Evolutionary conservation across 2,329 filamentous ascomycete species (phyloP), one percentile per base, ranked within the genome.

Genomic region (Lasiodiplodia hormozganensis): DNA sequence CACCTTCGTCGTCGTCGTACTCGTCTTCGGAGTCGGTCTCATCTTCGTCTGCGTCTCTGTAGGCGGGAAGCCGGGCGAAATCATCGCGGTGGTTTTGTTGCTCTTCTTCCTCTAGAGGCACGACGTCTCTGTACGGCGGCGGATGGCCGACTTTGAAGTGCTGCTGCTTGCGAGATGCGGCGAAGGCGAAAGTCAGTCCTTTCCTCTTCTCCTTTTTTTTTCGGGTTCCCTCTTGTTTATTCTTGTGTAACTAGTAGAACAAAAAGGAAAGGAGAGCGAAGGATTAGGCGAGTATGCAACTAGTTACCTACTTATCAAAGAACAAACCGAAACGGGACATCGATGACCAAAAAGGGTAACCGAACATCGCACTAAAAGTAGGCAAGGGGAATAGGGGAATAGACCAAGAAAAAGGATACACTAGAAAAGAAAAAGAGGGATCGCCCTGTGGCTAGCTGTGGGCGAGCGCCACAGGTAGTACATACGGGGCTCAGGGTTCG

Each of bases 131-230:
- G 47, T 64, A 64, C 8, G 60, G 47, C 28, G 60, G 47, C 25
- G 60, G 60, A 23, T 36, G 60, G 43, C 60, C 60, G 60, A 64
- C 47, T n/a, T 52, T 64, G 43, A 52, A 64, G 43, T 64, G 60
- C 14, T 64, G 60, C 43, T 64, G 28, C 60, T 21, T 3, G 3
- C 31, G 31, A n/a, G 28, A 57, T 11, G 14, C 40, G 23, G 43
- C n/a, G n/a, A 47, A 11, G 51, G 36, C 18, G 43, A 38, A 18
- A 38, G 34, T 40, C n/a, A 57, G 51, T 10, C 31, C 18, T 47
- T 7, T 21, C 18, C 7, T 47, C n/a, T 47, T 4, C n/a, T 47
- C n/a, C 43, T 21, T 47, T 21, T 47, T 47, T 21, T 11, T 11
- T 2, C 4, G 28, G n/a, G 3, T 18, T 43, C 14, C 6, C 4